Percentiles rank a stretch among this genome's conserved stretches.
These are phyloP conservation scores for Aspergillus awamori DNA, from an alignment of 2,329 filamentous ascomycete species.

Conservation along the genomic window DNA sequence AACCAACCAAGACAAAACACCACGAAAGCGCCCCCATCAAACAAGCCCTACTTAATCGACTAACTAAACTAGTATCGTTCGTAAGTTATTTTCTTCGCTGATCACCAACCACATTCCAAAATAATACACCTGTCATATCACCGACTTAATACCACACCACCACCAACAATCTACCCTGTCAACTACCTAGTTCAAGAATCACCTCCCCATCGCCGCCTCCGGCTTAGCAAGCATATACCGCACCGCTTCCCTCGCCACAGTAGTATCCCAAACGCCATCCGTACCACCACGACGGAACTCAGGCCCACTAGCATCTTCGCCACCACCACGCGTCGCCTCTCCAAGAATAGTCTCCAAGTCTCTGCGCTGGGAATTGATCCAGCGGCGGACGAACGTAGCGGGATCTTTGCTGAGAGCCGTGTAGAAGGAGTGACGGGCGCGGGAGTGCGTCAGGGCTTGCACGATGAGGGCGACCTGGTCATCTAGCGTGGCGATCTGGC, in stretches of 20 bases:
- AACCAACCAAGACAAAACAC: slow-evolving; percentile 19
- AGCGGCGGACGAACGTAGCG: slow-evolving; percentile 78
- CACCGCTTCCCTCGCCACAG: slow-evolving; percentile 64
- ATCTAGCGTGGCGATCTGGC: slow-evolving; percentile 75
- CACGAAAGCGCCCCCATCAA: slow-evolving; percentile 30
- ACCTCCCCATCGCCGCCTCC: slow-evolving; percentile 36
- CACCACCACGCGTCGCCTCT: slow-evolving; percentile 66
- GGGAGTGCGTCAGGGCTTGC: slow-evolving; percentile 79
- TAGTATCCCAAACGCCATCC: slow-evolving; percentile 65
- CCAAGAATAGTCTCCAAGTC: slow-evolving; percentile 88
- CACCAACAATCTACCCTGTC: background rate
- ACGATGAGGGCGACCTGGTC: slow-evolving; percentile 82
- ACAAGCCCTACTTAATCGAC: background rate
- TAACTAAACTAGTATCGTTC: background rate
- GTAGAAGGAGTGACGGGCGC: slow-evolving; percentile 89
- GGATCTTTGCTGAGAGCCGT: slow-evolving; percentile 78
- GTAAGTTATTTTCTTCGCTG: background rate
- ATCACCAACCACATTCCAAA: background rate
- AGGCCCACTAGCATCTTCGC: slow-evolving; percentile 56
- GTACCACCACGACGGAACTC: slow-evolving; percentile 54
- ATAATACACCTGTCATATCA: background rate
- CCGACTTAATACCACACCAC: too few relatives aligned
- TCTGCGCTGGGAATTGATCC: slow-evolving; percentile 87
- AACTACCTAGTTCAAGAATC: background rate
- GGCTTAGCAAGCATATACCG: slow-evolving; percentile 61